These are phyloP conservation scores for Starmera caribaea DNA, from an alignment of 805 yeast genomes.

Conservation along the genomic window DNA sequence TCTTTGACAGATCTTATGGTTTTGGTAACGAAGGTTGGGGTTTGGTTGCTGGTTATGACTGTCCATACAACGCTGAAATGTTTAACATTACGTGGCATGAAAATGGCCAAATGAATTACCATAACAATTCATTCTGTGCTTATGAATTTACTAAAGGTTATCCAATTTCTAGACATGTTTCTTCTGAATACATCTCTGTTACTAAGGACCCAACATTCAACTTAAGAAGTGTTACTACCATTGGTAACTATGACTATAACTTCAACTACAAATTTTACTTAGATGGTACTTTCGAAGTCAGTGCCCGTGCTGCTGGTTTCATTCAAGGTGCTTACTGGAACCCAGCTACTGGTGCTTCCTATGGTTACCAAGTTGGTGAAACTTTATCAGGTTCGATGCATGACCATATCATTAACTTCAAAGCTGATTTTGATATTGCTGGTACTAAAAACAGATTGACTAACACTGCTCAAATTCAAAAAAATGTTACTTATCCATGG, in stretches of 20 bases:
- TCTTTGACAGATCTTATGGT: slow-evolving; percentile 18
- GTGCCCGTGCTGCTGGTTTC: slow-evolving; percentile 21
- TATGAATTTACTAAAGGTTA: slow-evolving; percentile 15
- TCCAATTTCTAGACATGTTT: slow-evolving; percentile 15
- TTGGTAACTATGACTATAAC: slow-evolving; percentile 19
- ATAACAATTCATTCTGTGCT: slow-evolving; percentile 20
- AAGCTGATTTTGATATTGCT: slow-evolving; percentile 20
- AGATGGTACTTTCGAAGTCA: slow-evolving; percentile 20
- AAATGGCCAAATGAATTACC: slow-evolving; percentile 13
- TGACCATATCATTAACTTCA: slow-evolving; percentile 18
- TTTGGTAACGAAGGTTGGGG: slow-evolving; percentile 22
- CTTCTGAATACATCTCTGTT: slow-evolving; percentile 10
- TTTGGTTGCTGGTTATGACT: slow-evolving; percentile 19
- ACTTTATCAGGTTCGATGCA: slow-evolving; percentile 21
- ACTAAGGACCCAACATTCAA: slow-evolving; percentile 16
- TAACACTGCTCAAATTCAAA: slow-evolving; percentile 11
- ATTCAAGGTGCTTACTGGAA: slow-evolving; percentile 21
- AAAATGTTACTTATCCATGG: slow-evolving; percentile 18
- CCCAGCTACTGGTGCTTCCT: slow-evolving; percentile 10
- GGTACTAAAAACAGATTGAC: slow-evolving; percentile 16
- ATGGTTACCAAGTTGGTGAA: slow-evolving; percentile 16
- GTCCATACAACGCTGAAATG: slow-evolving; percentile 20
- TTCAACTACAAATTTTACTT: slow-evolving; percentile 15
- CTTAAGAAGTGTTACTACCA: slow-evolving; percentile 16
- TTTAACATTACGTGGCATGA: slow-evolving; percentile 20